These are phyloP conservation scores for Corylus heterophylla DNA, from an alignment of 306 rosid genomes.

Conservation along the genomic window DNA sequence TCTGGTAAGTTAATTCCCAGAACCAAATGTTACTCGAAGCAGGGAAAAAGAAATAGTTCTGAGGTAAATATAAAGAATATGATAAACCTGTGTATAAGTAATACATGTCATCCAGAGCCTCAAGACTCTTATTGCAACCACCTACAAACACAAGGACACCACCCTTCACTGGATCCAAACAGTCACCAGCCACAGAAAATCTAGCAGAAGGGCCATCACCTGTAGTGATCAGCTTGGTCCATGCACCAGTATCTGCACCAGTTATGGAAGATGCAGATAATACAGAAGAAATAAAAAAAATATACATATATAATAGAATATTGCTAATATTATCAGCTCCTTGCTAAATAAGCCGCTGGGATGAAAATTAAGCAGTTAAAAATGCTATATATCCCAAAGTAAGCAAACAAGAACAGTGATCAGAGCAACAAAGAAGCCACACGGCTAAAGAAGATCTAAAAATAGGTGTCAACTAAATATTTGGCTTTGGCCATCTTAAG, in stretches of 20 bases:
- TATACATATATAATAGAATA: slow-evolving; percentile 19
- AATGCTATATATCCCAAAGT: background rate
- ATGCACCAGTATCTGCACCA: slow-evolving; percentile 75
- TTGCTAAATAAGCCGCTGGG: slow-evolving; percentile 14
- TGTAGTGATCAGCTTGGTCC: slow-evolving; percentile 68
- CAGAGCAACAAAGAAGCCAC: background rate
- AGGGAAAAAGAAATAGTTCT: background rate
- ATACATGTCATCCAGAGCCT: slow-evolving; percentile 93
- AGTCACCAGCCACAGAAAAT: slow-evolving; percentile 94
- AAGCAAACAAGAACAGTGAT: background rate
- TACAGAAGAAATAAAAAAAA: slow-evolving; percentile 17
- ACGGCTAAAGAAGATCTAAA: background rate
- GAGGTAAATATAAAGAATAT: slow-evolving; percentile 9
- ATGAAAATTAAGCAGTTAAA: slow-evolving; percentile 6
- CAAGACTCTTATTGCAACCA: slow-evolving; percentile 95
- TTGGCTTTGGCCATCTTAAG: background rate
- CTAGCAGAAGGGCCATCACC: slow-evolving; percentile 83
- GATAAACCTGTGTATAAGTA: slow-evolving; percentile 80
- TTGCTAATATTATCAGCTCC: background rate
- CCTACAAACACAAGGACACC: slow-evolving; percentile 92
- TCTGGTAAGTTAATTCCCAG: background rate
- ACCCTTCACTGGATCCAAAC: slow-evolving; percentile 75
- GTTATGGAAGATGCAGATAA: slow-evolving; percentile 26
- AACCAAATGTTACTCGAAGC: background rate
- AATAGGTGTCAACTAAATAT: background rate